Base-by-base conservation (phyloP, 225 moss, liverwort and hornwort species). In the Bryum argenteum region DNA sequence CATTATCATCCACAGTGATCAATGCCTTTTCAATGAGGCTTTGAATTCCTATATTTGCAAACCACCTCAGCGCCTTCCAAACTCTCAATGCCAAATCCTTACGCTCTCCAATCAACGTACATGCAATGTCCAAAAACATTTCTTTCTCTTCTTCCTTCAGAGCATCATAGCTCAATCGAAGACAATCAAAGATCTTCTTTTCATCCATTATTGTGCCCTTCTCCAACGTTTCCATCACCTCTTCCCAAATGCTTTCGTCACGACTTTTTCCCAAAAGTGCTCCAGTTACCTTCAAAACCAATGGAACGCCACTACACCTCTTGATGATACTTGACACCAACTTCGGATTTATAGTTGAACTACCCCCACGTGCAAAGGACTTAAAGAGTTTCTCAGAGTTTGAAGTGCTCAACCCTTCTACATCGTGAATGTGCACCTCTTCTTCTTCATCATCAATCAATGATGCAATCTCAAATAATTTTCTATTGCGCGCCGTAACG, bases 41-140 rank as follows among this genome's bases (percentile, higher is more conserved):
- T 0, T 11, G 1, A 0, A 53, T 14, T 0, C 19, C 66, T 5
- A 53, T 51, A 13, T 4, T 0, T 1, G 4, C 0, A n/a, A n/a
- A n/a, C n/a, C n/a, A n/a, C n/a, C n/a, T n/a, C n/a, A n/a, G n/a
- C 0, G 9, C 19, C 38, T 5, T 0, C 53, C 66, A 66, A 33
- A 33, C 1, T 4, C 1, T 0, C 2, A 15, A 20, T 1, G 22
- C 44, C 16, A 15, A 12, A 15, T 64, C 12, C 0, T 16, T 2
- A 1, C 1, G 23, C 16, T 0, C 0, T 9, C 23, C 23, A 9
- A 45, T 1, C 1, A 64, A 17, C 5, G 9, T 9, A 43, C 45
- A 45, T 10, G 23, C 5, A 14, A 24, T 24, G 16, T 64, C 23
- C 5, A 44, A 16, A 45, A 45, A 64, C 44, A 64, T 64, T 22